phyloP scores from a whole-genome alignment of 2,329 filamentous ascomycete genomes.

The Aphanoascus verrucosus region DNA sequence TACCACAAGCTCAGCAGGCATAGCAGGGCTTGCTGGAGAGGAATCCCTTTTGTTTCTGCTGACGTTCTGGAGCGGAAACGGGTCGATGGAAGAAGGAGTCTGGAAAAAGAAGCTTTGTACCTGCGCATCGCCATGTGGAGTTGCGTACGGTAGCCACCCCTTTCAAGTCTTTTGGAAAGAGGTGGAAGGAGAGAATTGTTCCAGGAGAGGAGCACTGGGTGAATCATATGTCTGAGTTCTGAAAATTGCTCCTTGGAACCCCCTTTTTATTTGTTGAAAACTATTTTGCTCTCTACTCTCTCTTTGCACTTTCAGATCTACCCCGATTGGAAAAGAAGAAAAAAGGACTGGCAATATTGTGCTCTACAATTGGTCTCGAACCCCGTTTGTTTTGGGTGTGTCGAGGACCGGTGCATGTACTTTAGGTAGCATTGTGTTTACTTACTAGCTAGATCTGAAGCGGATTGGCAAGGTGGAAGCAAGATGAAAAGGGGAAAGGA shows the following conservation, averaged over 20 bases:
- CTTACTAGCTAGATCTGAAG: constrained; percentile 2
- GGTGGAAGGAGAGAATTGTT: constrained; percentile 8
- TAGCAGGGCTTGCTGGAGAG: constrained; percentile 7
- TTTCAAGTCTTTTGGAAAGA: background rate
- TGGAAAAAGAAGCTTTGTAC: constrained; percentile 9
- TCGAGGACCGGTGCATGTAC: constrained; percentile 6
- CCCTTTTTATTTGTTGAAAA: background rate
- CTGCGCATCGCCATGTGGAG: background rate
- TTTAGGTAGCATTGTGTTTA: constrained; percentile 6
- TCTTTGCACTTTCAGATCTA: constrained; percentile 8
- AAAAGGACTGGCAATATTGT: background rate
- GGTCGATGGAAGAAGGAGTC: background rate
- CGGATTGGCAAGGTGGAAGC: background rate
- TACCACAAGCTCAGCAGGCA: constrained; percentile 6
- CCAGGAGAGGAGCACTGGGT: constrained; percentile 6
- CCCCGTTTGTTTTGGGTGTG: background rate
- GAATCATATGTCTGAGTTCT: constrained; percentile 9
- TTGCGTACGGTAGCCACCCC: constrained; percentile 8
- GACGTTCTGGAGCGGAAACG: background rate
- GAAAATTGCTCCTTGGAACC: background rate
- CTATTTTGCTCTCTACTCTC: background rate
- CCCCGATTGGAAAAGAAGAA: constrained; percentile 2
- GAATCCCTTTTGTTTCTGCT: background rate
- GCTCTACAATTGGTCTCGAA: background rate
- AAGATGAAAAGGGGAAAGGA: constrained; percentile 2